Evolutionary conservation across 2,329 filamentous ascomycete species (phyloP).

Genomic region (Aspergillus pseudotamarii): DNA sequence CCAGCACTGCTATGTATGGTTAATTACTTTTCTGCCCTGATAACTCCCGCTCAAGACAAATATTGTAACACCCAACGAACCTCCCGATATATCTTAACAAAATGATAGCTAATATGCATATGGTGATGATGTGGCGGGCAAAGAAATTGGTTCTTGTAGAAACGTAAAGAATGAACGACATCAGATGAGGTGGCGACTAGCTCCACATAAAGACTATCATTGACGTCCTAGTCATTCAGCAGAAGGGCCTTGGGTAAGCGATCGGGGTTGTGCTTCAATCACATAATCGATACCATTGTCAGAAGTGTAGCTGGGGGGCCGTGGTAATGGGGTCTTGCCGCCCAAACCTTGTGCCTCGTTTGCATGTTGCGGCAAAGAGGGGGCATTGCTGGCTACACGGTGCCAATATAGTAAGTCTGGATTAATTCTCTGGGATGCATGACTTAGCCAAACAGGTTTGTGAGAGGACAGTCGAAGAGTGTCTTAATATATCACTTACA

Average conservation of each 20-base stretch:
- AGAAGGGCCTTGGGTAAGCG: constrained; percentile 48
- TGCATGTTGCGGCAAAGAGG: background rate
- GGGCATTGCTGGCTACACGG: constrained; percentile 52
- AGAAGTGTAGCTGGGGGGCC: constrained; percentile 75
- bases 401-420: constrained; percentile 82
- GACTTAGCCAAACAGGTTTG: constrained; percentile 6
- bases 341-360: constrained; percentile 13
- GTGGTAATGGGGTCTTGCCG: constrained; percentile 38
- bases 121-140: background rate
- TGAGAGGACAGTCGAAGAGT: background rate
- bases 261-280: constrained; percentile 66
- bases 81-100: background rate
- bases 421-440: constrained; percentile 64
- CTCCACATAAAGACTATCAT: background rate
- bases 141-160: background rate
- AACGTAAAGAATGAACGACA: background rate
- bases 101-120: background rate
- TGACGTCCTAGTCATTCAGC: constrained; percentile 9
- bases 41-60: constrained; percentile 13
- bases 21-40: constrained; percentile 1
- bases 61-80: background rate
- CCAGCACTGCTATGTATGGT: constrained; percentile 5
- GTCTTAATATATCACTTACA: constrained; percentile 56
- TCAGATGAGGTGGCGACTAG: background rate
- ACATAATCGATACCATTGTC: constrained; percentile 76